phyloP scores from a whole-genome alignment of 2,329 filamentous ascomycete genomes.

The Lomentospora prolificans region DNA sequence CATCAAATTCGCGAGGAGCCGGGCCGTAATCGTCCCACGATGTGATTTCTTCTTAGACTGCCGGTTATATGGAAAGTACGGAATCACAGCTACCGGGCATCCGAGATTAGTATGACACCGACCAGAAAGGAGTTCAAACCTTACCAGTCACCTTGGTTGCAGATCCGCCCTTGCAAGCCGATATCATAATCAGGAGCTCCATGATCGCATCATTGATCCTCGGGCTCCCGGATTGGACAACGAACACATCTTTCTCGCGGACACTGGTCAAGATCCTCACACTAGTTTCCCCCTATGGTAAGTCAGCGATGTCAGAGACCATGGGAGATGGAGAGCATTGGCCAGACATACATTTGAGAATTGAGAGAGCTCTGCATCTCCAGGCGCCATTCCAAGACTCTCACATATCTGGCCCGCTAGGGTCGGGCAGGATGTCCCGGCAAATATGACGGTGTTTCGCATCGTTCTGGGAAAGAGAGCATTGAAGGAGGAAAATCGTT shows the following conservation, averaged over 20 bases:
- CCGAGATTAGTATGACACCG: conserved; percentile 6
- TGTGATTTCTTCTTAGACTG: conserved; percentile 99
- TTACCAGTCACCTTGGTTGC: conserved; percentile 92
- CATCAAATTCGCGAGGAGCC: conserved; percentile 93
- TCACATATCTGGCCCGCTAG: conserved; percentile 58
- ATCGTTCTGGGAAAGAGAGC: conserved; percentile 27
- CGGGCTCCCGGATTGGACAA: conserved; percentile 91
- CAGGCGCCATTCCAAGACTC: conserved; percentile 56
- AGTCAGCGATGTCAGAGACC: background rate
- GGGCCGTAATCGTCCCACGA: conserved; percentile 87
- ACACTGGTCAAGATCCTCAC: conserved; percentile 65
- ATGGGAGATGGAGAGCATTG: background rate
- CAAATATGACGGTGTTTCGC: conserved; percentile 59
- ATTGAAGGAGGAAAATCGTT: conserved; percentile 11
- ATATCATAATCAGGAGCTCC: conserved; percentile 99
- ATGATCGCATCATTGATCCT: conserved; percentile 98
- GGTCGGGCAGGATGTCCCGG: conserved; percentile 56
- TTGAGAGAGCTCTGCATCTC: conserved; percentile 55
- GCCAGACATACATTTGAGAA: conserved; percentile 57
- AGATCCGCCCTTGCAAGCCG: conserved; percentile 94
- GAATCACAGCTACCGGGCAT: conserved; percentile 59
- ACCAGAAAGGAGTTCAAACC: conserved; percentile 15
- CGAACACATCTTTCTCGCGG: conserved; percentile 97
- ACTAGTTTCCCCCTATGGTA: conserved; percentile 55
- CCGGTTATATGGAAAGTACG: conserved; percentile 97